Evolutionary conservation across 352 stramenopile genomes (phyloP).

Genomic region (Pythium vanterpoolii): DNA sequence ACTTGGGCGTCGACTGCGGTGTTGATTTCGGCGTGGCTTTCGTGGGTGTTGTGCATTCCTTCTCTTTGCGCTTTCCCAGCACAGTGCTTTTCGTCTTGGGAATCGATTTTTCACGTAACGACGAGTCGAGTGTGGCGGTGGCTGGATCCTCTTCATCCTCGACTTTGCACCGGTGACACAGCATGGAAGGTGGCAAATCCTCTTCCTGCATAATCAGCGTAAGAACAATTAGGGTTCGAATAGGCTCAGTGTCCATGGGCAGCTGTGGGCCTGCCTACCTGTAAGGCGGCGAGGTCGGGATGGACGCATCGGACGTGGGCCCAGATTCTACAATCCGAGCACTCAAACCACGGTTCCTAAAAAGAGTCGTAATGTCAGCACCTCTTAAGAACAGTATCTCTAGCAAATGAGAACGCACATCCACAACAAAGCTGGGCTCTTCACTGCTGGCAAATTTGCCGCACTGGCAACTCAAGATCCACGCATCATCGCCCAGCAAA

Average conservation of each 20-base stretch:
- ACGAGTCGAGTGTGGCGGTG: conserved; percentile 1
- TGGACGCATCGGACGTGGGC: conserved; percentile 66
- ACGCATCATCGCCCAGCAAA: conserved; percentile 49
- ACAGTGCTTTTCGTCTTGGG: not conserved
- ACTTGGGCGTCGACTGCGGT: conserved; percentile 1
- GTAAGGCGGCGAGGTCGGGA: conserved; percentile 30
- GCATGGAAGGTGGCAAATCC: conserved; percentile 42
- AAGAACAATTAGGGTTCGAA: not conserved
- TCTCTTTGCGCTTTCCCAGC: conserved; percentile 14
- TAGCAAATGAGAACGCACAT: no score
- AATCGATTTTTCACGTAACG: not conserved
- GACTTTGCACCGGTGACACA: conserved; percentile 47
- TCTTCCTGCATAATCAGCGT: conserved; percentile 23
- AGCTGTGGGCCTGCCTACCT: conserved; percentile 21
- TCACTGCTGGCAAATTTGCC: conserved; percentile 64
- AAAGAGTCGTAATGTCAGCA: not conserved
- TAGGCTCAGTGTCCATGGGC: not conserved
- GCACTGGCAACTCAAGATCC: conserved; percentile 75
- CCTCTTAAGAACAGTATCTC: no score
- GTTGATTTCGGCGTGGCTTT: conserved; percentile 24
- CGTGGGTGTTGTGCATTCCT: conserved; percentile 23
- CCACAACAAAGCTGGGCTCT: conserved; percentile 39
- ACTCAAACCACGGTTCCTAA: conserved; percentile 83
- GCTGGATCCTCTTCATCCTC: conserved; percentile 10
- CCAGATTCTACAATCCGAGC: conserved; percentile 76